phyloP scores from a whole-genome alignment of 1,284 basidiomycete genomes.

The Apiotrichum gracile region DNA sequence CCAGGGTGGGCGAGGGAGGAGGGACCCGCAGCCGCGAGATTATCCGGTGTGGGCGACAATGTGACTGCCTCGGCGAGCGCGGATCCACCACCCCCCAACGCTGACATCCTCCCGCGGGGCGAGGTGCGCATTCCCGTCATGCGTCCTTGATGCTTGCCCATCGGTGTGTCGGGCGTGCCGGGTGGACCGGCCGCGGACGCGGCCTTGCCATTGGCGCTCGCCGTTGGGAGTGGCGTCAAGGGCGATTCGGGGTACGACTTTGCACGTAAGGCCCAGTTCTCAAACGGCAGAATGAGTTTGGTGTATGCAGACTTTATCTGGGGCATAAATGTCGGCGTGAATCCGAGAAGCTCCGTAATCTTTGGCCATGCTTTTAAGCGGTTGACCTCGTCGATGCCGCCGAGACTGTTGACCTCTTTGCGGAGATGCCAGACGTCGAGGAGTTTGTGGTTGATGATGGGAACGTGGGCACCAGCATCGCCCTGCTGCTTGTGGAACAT shows the following conservation, averaged over 20 bases:
- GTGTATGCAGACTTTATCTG: slow-evolving; percentile 85
- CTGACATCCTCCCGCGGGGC: slow-evolving; percentile 5
- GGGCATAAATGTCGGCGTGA: slow-evolving; percentile 52
- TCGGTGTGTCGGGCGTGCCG: slow-evolving; percentile 15
- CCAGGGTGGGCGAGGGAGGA: too few species aligned
- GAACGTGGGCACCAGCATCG: slow-evolving; percentile 77
- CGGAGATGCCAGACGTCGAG: slow-evolving; percentile 89
- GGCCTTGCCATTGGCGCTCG: slow-evolving; percentile 12
- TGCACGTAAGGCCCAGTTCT: slow-evolving; percentile 75
- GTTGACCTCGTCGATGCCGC: slow-evolving; percentile 77
- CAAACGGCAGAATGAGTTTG: slow-evolving; percentile 88
- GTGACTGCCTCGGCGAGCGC: slow-evolving; percentile 7
- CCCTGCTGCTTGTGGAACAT: slow-evolving; percentile 86
- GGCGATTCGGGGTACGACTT: slow-evolving; percentile 49
- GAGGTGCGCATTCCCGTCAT: slow-evolving; percentile 13
- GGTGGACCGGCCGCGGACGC: slow-evolving; percentile 6
- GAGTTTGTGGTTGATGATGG: slow-evolving; percentile 83
- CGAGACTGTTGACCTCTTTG: slow-evolving; percentile 80
- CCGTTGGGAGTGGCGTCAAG: neutral
- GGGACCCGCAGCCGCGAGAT: neutral
- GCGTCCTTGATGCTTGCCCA: slow-evolving; percentile 12
- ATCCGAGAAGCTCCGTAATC: slow-evolving; percentile 73
- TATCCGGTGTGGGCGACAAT: slow-evolving; percentile 4
- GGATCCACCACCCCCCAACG: neutral
- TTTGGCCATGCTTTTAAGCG: slow-evolving; percentile 74